These are phyloP conservation scores for Neospora caninum DNA, from an alignment of 169 alveolate genomes.

Conservation along the genomic window DNA sequence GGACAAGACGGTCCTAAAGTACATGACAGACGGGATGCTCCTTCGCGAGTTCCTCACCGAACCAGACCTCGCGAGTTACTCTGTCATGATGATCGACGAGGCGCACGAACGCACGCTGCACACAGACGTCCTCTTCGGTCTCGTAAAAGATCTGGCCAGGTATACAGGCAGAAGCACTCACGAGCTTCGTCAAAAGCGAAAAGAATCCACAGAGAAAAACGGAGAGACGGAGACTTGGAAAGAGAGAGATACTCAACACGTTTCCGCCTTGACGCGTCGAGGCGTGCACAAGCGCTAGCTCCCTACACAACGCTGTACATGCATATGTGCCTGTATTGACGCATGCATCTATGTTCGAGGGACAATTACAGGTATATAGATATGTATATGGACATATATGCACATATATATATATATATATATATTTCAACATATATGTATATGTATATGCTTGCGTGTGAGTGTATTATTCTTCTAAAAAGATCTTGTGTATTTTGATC, in stretches of 20 bases:
- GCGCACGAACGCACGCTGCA: constrained; percentile 99
- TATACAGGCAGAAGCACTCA: background rate
- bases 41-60: constrained; percentile 96
- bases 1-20: constrained; percentile 94
- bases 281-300: too few species aligned
- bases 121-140: constrained; percentile 98
- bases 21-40: constrained; percentile 99
- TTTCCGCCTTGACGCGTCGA: too few species aligned
- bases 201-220: background rate
- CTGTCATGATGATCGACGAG: constrained; percentile 98
- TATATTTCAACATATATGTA: background rate
- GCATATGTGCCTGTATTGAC: too few species aligned
- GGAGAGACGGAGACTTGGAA: too few species aligned
- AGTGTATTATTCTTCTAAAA: background rate
- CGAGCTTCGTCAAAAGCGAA: background rate
- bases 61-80: constrained; percentile 93
- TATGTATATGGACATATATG: background rate
- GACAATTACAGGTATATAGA: too few species aligned
- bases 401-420: background rate
- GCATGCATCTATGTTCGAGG: too few species aligned
- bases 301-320: too few species aligned
- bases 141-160: constrained; percentile 93
- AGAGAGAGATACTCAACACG: too few species aligned
- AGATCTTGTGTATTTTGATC: constrained; percentile 20
- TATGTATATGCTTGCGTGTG: background rate